These are phyloP conservation scores for Xylaria longipes DNA, from an alignment of 495 filamentous ascomycete species.

Conservation along the genomic window DNA sequence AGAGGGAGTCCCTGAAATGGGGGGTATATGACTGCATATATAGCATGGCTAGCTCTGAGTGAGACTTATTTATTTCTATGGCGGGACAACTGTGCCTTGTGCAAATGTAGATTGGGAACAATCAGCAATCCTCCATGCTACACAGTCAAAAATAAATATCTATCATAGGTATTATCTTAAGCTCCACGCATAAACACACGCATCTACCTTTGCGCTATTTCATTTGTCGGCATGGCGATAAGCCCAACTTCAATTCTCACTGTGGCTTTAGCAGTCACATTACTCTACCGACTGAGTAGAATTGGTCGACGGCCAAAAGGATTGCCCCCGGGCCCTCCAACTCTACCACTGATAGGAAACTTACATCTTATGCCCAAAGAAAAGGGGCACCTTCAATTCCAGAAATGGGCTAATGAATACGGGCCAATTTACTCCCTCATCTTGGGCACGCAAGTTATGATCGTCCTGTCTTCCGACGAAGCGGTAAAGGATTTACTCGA, in stretches of 20 bases:
- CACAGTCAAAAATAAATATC: not conserved
- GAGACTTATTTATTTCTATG: not conserved
- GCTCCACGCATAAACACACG: not conserved
- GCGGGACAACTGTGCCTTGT: not conserved
- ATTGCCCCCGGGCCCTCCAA: constrained; percentile 39
- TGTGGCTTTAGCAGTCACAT: constrained; percentile 5
- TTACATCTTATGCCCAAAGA: constrained; percentile 36
- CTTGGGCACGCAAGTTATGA: constrained; percentile 34
- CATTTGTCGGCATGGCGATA: not conserved
- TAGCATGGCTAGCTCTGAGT: not conserved
- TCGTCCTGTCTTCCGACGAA: constrained; percentile 39
- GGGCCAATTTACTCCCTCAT: constrained; percentile 38
- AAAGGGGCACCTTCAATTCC: constrained; percentile 32
- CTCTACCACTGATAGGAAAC: constrained; percentile 39
- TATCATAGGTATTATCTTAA: too few relatives aligned
- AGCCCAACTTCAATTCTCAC: not conserved
- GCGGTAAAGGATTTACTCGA: constrained; percentile 41
- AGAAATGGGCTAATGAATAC: constrained; percentile 38
- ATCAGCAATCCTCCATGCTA: not conserved
- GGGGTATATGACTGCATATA: not conserved
- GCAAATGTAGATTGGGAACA: not conserved
- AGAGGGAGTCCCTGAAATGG: not conserved
- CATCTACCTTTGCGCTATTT: not conserved
- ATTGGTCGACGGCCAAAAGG: constrained; percentile 34
- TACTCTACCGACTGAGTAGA: constrained; percentile 31